Base-by-base conservation (phyloP, 176 grass and related monocot species). In the Neostapfia colusana region DNA sequence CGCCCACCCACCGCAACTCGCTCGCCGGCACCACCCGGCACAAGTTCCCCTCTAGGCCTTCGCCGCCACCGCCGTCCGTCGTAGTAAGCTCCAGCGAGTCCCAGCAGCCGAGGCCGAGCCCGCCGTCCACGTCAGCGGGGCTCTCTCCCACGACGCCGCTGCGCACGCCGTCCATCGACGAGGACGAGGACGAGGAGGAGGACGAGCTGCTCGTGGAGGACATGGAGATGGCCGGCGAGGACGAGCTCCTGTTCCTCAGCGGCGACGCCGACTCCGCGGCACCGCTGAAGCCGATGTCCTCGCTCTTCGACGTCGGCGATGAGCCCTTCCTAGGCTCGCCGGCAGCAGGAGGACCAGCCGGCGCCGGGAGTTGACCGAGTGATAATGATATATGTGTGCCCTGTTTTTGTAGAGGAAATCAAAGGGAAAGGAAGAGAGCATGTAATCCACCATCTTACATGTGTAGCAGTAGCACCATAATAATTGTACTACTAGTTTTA, bases 1-100 rank as follows among this genome's bases (percentile, higher is more conserved):
- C 89, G 54, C 93, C 93, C 4, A 93, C 85, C 0, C 93, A 97
- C 82, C 90, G 93, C 63, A 97, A 97, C 49, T 90, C 90, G 70
- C 93, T 97, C 25, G 90, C 90, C 27, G 90, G 93, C 23, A 97
- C 86, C 67, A 93, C 87, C 18, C 82, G 90, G 26, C 76, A 88
- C 60, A 97, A 90, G 68, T 75, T 86, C 50, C 63, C 84, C 0
- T 44, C 42, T 1, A 1, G 23, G 4, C 8, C 21, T 8, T 3
- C 21, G 55, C 35, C 26, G 53, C 73, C 36, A 5, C 83, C 25
- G 57, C 79, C 21, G 49, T 79, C 85, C 0, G 57, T 69, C 67
- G 77, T 65, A 25, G 71, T 4, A 8, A 1, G 58, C 53, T 15
- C 68, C 4, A 28, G 73, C 40, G 41, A 65, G n/a, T 12, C 43